phyloP scores from a whole-genome alignment of 2,329 filamentous ascomycete genomes.

The Lachnellula cervina region DNA sequence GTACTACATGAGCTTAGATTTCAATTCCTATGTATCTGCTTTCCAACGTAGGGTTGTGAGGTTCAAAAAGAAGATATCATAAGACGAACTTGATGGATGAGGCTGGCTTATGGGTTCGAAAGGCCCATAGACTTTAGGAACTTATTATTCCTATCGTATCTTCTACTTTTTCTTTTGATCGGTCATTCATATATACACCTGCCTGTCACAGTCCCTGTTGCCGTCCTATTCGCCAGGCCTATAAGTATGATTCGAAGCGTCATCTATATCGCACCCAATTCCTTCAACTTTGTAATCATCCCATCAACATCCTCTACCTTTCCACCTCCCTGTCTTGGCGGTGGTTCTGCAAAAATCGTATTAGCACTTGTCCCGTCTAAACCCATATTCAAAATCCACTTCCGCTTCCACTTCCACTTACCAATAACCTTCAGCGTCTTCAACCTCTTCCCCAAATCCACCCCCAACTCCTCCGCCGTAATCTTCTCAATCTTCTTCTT shows the following conservation, averaged over 20 bases:
- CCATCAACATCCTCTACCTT: constrained; percentile 98
- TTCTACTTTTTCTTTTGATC: no score
- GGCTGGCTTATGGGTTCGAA: no score
- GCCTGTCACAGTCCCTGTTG: not conserved
- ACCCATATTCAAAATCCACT: constrained; percentile 31
- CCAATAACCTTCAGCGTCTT: constrained; percentile 87
- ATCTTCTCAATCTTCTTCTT: constrained; percentile 98
- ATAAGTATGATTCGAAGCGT: not conserved
- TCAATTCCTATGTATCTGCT: no score
- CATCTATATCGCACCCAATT: constrained; percentile 65
- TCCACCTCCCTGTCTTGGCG: constrained; percentile 81
- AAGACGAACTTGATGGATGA: no score
- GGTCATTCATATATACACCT: constrained; percentile 1
- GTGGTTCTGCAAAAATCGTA: constrained; percentile 58
- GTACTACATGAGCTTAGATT: no score
- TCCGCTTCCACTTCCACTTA: constrained; percentile 40
- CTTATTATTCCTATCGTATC: no score
- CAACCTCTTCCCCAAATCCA: constrained; percentile 69
- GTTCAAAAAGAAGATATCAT: no score
- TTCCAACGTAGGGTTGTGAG: no score
- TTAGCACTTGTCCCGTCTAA: constrained; percentile 11
- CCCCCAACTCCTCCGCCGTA: constrained; percentile 73
- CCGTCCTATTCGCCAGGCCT: not conserved
- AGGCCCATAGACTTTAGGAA: no score
- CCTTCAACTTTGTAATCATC: constrained; percentile 90